Base-by-base conservation (phyloP, 495 filamentous ascomycete genomes). In the Penicillium ucsense region DNA sequence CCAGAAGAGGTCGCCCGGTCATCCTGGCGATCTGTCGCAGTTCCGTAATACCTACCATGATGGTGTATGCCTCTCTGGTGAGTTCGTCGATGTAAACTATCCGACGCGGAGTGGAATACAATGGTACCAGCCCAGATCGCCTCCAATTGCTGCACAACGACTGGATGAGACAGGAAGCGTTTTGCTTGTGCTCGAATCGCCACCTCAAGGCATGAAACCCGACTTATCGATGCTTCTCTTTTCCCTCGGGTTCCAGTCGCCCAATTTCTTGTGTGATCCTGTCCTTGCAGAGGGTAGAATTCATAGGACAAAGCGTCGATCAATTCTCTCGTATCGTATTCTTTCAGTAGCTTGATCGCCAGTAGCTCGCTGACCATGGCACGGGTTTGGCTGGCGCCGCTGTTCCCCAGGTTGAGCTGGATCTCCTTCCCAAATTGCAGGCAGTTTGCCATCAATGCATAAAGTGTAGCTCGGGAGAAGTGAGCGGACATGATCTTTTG, bases 41-140 rank as follows among this genome's bases (percentile, higher is more conserved):
- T 52, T 6, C 64, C 60, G 38, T 65, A 61, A 7, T 50, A 40
- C 28, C 55, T 43, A 47, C 54, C 50, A 45, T 52, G 53, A 68
- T 20, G 20, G 20, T 66, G 51, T 49, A 54, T 38, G 43, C 55
- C 37, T 41, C 53, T 8, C 60, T 47, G 39, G 11, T 61, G 56
- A 34, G 46, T 53, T 11, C 57, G 66, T 9, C 86, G 81, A 65
- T 94, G 89, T 5, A 94, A 70, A 48, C 78, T 84, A 61, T 95
- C 89, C 11, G 88, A 85, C 10, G 81, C 78, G 4, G 86, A 90
- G 65, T 95, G 83, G 59, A 96, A 95, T 38, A 91, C 88, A 45
- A 96, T 87, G 6, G 84, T 90, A 3, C 90, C 90, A 27, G 88
- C 89, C 90, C 90, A 96, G 39, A 96, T 94, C 39, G 90, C 89